Base-by-base conservation (phyloP, 306 rosid species). In the Styphnolobium japonicum region DNA sequence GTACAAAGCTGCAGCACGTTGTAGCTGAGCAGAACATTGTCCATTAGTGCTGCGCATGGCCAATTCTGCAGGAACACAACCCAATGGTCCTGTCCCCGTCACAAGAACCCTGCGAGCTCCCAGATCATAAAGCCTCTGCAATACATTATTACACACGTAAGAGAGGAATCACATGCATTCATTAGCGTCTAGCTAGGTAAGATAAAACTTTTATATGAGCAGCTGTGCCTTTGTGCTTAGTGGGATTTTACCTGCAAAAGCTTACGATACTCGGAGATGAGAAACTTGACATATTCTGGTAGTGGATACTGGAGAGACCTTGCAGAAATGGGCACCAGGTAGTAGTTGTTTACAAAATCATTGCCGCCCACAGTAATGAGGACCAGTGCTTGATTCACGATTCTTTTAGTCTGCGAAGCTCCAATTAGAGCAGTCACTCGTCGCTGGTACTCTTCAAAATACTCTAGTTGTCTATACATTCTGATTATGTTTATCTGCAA, bases 261-360 rank as follows among this genome's bases (percentile, higher is more conserved):
- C n/a, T 86, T 86, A 7, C 55, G 68, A 66, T 82, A n/a, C n/a
- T n/a, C n/a, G n/a, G n/a, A n/a, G n/a, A n/a, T n/a, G n/a, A n/a
- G n/a, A n/a, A n/a, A n/a, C n/a, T n/a, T n/a, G n/a, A n/a, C n/a
- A n/a, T n/a, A n/a, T n/a, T n/a, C n/a, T n/a, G n/a, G n/a, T n/a
- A n/a, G n/a, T n/a, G n/a, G n/a, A n/a, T n/a, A n/a, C n/a, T n/a
- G n/a, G n/a, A n/a, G n/a, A n/a, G n/a, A 88, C 81, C 87, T 81
- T 1, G 82, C 75, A n/a, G 85, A 82, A 66, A 10, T 62, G 5
- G 91, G 81, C 39, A 66, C 80, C 73, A 83, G 49, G 71, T 76
- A 77, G 77, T 83, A 88, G 84, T 88, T 85, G 86, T 85, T 88
- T 0, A 88, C 91, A 31, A 88, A 88, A 42, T 85, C 89, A 39